Base-by-base conservation (phyloP, 2,329 filamentous ascomycete genomes). In the Aspergillus transmontanensis region DNA sequence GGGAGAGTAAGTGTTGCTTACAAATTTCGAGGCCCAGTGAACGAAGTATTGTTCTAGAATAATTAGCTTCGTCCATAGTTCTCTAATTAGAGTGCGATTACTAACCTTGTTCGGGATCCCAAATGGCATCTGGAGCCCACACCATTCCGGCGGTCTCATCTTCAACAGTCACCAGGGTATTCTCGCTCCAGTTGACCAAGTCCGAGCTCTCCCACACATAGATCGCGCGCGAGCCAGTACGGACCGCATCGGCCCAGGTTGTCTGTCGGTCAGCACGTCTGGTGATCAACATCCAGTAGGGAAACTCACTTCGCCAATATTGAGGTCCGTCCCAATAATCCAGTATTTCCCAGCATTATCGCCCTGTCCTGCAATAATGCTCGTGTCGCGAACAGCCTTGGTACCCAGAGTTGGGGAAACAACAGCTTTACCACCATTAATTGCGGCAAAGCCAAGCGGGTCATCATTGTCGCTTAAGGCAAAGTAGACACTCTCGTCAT, bases 191-290 rank as follows among this genome's bases (percentile, higher is more conserved):
- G 30, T 54, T 61, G 7, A 67, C 26, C 28, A 67, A 28, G 39
- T 67, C 65, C 1, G 32, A 60, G 34, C 65, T 67, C 50, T 67
- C 65, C 65, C 65, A 67, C 34, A 67, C 57, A 28, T 65, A 66
- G 26, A 67, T 60, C 4, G 28, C 65, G 2, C 61, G 61, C 1
- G 65, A 67, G 7, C 65, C 65, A 3, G 58, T 67, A 6, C 65
- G 61, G 5, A 59, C 48, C 0, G 65, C 59, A 26, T 50, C 53
- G n/a, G 28, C 36, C 65, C 65, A 67, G 57, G 45, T 67, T 3
- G 63, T 67, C 65, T 67, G 19, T 11, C 32, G 4, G 16, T 62
- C 28, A 57, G 57, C 30, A 12, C 30, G 10, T 23, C 4, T 5
- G 6, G 3, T 1, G 7, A 16, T 26, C 32, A 39, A 55, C 19